Base-by-base conservation (phyloP, 148 eudicot species). In the Dianthus caryophyllus region DNA sequence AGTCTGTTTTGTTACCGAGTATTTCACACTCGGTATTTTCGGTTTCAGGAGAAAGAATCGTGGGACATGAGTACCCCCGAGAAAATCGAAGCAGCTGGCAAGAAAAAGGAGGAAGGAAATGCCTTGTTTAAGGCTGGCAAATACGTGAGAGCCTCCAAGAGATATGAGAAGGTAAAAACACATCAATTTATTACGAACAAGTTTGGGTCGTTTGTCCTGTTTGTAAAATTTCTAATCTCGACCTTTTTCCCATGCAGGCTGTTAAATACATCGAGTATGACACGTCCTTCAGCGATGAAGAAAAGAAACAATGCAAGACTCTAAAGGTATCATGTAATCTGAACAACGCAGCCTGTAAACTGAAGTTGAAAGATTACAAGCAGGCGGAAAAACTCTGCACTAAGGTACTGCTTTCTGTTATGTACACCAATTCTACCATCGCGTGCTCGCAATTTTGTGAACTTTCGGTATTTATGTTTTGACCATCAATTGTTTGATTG, bases 51-150 rank as follows among this genome's bases (percentile, higher is more conserved):
- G n/a, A 94, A 94, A 72, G 96, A 94, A 76, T 94, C 99, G 0
- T 94, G 96, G 99, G 97, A 90, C 65, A 84, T 94, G 99, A 94
- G 76, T 71, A 86, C 89, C 6, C 66, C 73, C 57, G 99, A 94
- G 82, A 94, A 94, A 65, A 86, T 94, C 60, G 97, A 90, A 69
- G 96, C 85, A 50, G 96, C 97, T 56, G 89, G 88, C 65, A 86
- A 81, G 73, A 94, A 86, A 72, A 94, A 94, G 75, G 99, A 88
- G 84, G 99, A 90, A 76, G 99, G 99, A 18, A 94, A 94, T 77
- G 82, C 78, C 0, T 70, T 83, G 18, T 94, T 94, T 61, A 94
- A 94, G 77, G 89, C 84, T 47, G 93, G 89, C 6, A 90, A 94
- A 75, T 85, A 84, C 65, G 79, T 48, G 16, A 88, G 81, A 73